Base-by-base conservation (phyloP, 371 early-diverging fungal genomes). In the Nematocida homosporus region DNA sequence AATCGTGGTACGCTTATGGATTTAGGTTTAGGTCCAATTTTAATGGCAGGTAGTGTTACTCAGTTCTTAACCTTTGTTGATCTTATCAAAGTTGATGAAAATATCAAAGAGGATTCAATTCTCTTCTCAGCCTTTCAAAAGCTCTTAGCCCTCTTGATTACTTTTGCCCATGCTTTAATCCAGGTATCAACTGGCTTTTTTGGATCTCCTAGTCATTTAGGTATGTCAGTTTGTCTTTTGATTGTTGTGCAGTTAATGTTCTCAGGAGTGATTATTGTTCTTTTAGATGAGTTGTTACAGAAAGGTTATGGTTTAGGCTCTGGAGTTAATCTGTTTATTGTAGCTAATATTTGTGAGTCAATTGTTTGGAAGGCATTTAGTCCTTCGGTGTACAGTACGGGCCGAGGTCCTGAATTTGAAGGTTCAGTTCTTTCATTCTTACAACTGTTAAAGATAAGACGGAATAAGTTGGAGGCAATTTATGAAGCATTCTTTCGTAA, bases 241-340 rank as follows among this genome's bases (percentile, higher is more conserved):
- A 87, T 99, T 69, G 87, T 99, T 48, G 86, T 94, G 60, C 99
- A 99, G 87, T 86, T 99, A 59, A 90, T 93, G 67, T 88, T 95
- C 79, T 93, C 97, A 47, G 96, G 97, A 56, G 82, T 94, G 42
- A 91, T 99, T 76, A 92, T 93, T 69, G 91, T 97, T 85, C 86
- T 98, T 20, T 87, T 98, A 78, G 99, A 99, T 85, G 99, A 99
- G 87, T 88, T 99, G 78, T 88, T 99, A 69, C 97, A 97, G 86
- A 99, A 99, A 87, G 99, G 99, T n/a, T 98, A 99, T 81, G 98
- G 99, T 79, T 87, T 98, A 64, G 99, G 99, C 34, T 95, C 98
- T 37, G 99, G 99, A 78, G 95, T 97, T 81, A 93, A 94, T 77
- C 87, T 99, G 78, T 99, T 99, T 83, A 95, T 98, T 86, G 98